A percentile compares a stretch with the other conserved stretches of the same genome.
Conservation (phyloP, 2,329 filamentous ascomycete species). For the Scedosporium minutisporum region DNA sequence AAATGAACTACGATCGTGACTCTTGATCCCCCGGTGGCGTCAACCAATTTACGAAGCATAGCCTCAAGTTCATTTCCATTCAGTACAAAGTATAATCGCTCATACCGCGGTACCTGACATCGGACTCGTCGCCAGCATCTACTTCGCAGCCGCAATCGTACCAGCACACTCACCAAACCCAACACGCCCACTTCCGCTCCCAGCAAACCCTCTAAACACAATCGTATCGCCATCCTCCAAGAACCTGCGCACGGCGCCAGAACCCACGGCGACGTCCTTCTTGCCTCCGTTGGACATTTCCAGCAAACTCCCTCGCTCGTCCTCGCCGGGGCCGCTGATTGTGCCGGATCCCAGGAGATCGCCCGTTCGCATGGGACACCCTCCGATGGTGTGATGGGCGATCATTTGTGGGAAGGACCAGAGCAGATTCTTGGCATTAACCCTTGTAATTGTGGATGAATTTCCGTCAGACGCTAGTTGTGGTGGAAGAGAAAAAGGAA, state of each 20-base stretch:
- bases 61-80: not conserved
- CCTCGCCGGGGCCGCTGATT: conserved; percentile 27
- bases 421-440: conserved; percentile 34
- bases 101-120: not conserved
- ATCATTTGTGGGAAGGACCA: conserved; percentile 75
- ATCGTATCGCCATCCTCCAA: conserved; percentile 36
- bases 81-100: too few relatives aligned
- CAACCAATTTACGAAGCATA: too few relatives aligned
- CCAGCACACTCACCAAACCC: conserved; percentile 35
- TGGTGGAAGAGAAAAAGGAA: not conserved
- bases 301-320: conserved; percentile 32
- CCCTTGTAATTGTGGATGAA: not conserved
- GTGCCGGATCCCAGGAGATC: conserved; percentile 54
- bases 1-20: not conserved
- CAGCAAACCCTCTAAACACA: conserved; percentile 29
- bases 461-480: not conserved
- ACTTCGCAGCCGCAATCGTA: conserved; percentile 13
- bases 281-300: conserved; percentile 37
- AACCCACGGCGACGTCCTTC: conserved; percentile 27
- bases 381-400: conserved; percentile 62
- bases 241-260: conserved; percentile 31
- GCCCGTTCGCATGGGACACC: conserved; percentile 59
- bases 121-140: not conserved
- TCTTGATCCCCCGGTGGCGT: not conserved
- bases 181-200: conserved; percentile 21